Evolutionary conservation across 257 asterid genomes (phyloP), one percentile per base, ranked within the genome.

Genomic region (Penstemon barbatus): DNA sequence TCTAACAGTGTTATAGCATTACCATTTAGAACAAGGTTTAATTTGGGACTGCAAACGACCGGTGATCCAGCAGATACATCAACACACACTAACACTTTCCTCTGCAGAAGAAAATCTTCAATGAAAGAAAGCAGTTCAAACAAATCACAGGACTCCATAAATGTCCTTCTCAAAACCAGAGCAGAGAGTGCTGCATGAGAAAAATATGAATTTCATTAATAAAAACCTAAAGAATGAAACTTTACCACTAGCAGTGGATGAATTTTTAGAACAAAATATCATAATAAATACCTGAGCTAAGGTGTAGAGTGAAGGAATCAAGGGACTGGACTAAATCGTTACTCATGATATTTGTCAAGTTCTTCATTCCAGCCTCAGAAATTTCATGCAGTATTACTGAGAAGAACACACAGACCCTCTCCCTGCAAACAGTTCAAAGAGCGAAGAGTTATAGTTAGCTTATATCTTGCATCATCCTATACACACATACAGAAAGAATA

Each of bases 21-120:
- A 40, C 80, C 89, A 72, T 79, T 74, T 44, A 80, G 63, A 73
- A 57, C 74, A 74, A 79, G 71, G 65, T 83, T 70, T 65, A 74
- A 41, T 61, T 72, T 79, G 79, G 85, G 80, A 68, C 67, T 51
- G 60, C 33, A 11, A 64, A 53, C 60, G 69, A 67, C 70, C 48
- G 38, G 66, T 7, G 77, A 65, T 70, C 73, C 78, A 15, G 81
- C 74, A 67, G 84, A 78, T 58, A 63, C 69, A 65, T 78, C 78
- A 69, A 48, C 79, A 62, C 19, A 70, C 42, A 75, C 80, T 77
- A 91, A 56, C 37, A 87, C 82, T 66, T 76, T 82, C 69, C 83
- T 70, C 61, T 80, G 85, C 65, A 80, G 69, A 63, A 91, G 83
- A 77, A 94, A 87, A 75, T 89, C 94, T 77, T 89, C 90, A 68